phyloP scores from a whole-genome alignment of 176 grass and related monocot species.

The Lolium rigidum region DNA sequence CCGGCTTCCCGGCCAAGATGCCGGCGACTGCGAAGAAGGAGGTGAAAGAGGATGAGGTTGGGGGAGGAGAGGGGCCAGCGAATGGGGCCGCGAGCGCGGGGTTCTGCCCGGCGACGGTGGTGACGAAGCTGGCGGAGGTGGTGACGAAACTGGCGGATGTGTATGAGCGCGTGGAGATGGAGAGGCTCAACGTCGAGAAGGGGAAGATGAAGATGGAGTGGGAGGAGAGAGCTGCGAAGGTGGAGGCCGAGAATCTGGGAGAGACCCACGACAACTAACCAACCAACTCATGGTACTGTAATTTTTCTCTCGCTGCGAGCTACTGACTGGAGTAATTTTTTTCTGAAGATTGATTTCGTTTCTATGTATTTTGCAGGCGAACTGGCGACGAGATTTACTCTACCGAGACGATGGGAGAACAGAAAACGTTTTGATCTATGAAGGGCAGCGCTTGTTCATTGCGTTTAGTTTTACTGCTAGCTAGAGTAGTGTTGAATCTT shows the following conservation, averaged over 20 bases:
- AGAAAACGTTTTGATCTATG: neutral
- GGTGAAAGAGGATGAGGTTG: neutral
- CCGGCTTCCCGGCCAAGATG: neutral
- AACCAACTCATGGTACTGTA: neutral
- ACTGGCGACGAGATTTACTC: neutral
- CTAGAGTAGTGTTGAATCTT: neutral
- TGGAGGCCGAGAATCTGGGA: neutral
- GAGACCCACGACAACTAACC: neutral
- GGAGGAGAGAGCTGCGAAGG: neutral
- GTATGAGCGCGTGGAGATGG: conserved; percentile 39
- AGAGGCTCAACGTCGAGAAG: conserved; percentile 17
- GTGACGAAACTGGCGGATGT: conserved; percentile 39
- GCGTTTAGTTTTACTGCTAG: neutral
- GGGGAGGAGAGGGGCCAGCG: neutral
- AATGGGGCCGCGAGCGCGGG: neutral
- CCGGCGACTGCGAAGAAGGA: neutral
- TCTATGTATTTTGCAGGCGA: neutral
- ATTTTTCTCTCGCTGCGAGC: neutral
- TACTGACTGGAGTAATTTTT: neutral
- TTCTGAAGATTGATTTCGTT: neutral
- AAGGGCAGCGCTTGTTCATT: too few species aligned
- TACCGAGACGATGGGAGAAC: neutral
- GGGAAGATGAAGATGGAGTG: conserved; percentile 27
- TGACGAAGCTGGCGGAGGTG: conserved; percentile 41
- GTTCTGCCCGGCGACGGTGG: neutral